Evolutionary conservation across 257 asterid genomes (phyloP).

Genomic region (Salvia rosmarinus): DNA sequence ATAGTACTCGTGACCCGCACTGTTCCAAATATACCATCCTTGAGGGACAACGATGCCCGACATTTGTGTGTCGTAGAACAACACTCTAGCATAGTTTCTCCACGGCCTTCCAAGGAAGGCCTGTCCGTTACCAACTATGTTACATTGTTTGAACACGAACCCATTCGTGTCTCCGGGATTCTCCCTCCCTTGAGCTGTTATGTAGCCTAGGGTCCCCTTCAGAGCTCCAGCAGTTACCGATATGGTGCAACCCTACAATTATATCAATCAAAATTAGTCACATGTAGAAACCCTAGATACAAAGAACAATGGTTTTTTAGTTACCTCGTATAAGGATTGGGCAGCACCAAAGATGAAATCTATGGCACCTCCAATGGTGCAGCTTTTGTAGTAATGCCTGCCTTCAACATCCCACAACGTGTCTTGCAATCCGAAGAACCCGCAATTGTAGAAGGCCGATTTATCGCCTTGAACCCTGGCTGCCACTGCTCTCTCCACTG

Average conservation of each 20-base stretch:
- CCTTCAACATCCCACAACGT: conserved; percentile 83
- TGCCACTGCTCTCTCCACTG: conserved; percentile 53
- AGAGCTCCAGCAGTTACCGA: conserved; percentile 47
- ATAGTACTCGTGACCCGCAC: conserved; percentile 49
- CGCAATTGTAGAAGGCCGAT: conserved; percentile 56
- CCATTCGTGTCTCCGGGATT: conserved; percentile 37
- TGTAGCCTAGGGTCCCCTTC: conserved; percentile 53
- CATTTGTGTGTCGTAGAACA: conserved; percentile 59
- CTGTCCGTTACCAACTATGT: conserved; percentile 42
- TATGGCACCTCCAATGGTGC: conserved; percentile 68
- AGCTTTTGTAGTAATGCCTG: conserved; percentile 67
- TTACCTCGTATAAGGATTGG: conserved; percentile 79
- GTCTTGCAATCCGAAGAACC: conserved; percentile 72
- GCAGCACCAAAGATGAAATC: conserved; percentile 90
- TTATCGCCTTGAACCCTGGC: conserved; percentile 68
- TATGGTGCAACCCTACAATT: conserved; percentile 59
- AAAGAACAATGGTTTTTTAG: neutral
- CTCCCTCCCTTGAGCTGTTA: conserved; percentile 73
- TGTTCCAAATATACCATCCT: conserved; percentile 71
- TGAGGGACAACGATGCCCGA: conserved; percentile 50
- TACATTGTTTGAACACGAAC: conserved; percentile 55
- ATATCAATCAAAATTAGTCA: neutral
- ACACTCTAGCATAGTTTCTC: conserved; percentile 69
- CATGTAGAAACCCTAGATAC: neutral
- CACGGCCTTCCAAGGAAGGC: conserved; percentile 71